phyloP scores from a whole-genome alignment of 2,329 filamentous ascomycete species.

The Furcasterigmium sp. region DNA sequence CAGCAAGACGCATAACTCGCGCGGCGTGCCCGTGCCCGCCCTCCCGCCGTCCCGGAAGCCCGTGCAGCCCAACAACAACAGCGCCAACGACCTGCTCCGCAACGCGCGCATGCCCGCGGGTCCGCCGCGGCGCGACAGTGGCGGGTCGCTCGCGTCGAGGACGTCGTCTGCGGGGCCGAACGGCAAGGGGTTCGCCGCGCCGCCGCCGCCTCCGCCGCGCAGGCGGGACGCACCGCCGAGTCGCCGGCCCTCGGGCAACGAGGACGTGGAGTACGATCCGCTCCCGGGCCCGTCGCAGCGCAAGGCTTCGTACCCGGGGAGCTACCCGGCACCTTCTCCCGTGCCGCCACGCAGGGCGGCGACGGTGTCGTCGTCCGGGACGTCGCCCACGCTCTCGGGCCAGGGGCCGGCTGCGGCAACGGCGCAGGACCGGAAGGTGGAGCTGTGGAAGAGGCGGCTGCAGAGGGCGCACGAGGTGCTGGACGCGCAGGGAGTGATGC shows the following conservation, averaged over 20 bases:
- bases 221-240: slow-evolving; percentile 35
- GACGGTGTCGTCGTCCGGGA: slow-evolving; percentile 15
- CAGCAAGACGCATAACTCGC: neutral
- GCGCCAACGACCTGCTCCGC: neutral
- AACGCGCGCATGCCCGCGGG: neutral
- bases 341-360: slow-evolving; percentile 7
- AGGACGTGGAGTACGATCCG: slow-evolving; percentile 35
- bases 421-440: slow-evolving; percentile 69
- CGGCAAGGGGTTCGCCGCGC: slow-evolving; percentile 14
- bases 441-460: slow-evolving; percentile 66
- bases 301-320: neutral
- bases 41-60: slow-evolving; percentile 30
- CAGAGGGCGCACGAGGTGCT: slow-evolving; percentile 59
- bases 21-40: slow-evolving; percentile 18
- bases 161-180: slow-evolving; percentile 15
- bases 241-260: slow-evolving; percentile 24
- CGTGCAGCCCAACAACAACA: slow-evolving; percentile 16
- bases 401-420: slow-evolving; percentile 26
- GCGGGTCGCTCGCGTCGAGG: neutral
- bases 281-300: slow-evolving; percentile 23
- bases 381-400: slow-evolving; percentile 25
- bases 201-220: slow-evolving; percentile 42
- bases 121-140: neutral
- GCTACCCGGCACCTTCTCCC: slow-evolving; percentile 9
- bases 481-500: slow-evolving; percentile 57